phyloP scores from a whole-genome alignment of 495 filamentous ascomycete species.

The Thermothielavioides terrestris region DNA sequence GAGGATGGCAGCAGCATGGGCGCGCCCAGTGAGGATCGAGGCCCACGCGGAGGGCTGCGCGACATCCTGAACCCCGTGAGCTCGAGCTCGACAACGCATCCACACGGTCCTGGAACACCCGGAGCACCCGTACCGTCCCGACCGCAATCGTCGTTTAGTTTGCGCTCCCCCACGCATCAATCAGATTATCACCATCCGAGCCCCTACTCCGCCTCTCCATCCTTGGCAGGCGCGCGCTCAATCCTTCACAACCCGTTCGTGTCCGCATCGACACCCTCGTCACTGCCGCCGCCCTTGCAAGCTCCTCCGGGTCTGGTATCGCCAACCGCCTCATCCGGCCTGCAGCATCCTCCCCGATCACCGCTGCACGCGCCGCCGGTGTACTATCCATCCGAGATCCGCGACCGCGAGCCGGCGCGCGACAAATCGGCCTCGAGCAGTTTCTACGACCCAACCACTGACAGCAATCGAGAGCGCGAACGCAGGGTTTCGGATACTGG shows the following conservation, averaged over 20 bases:
- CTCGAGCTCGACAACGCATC: too few relatives aligned
- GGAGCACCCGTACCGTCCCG: constrained; percentile 22
- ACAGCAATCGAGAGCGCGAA: constrained; percentile 28
- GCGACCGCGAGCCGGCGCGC: constrained; percentile 28
- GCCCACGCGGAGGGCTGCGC: constrained; percentile 26
- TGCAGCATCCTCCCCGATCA: constrained; percentile 19
- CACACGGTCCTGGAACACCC: constrained; percentile 13
- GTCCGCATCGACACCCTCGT: constrained; percentile 16
- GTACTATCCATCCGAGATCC: constrained; percentile 22
- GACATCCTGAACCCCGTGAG: constrained; percentile 33
- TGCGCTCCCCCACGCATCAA: constrained; percentile 34
- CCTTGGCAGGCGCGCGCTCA: constrained; percentile 19
- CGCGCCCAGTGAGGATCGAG: constrained; percentile 22
- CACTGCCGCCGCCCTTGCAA: constrained; percentile 21
- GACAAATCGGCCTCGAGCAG: constrained; percentile 39
- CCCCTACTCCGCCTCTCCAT: constrained; percentile 20
- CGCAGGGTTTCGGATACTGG: constrained; percentile 37
- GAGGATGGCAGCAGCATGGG: constrained; percentile 30
- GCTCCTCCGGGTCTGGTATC: constrained; percentile 20
- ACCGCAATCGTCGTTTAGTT: constrained; percentile 26
- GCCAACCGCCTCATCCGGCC: constrained; percentile 8
- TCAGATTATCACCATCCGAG: constrained; percentile 30
- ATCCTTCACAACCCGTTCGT: constrained; percentile 29
- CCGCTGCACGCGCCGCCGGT: constrained; percentile 28
- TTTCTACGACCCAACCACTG: constrained; percentile 51